phyloP scores from a whole-genome alignment of 225 moss, liverwort and hornwort species.

The Straminergon stramineum region DNA sequence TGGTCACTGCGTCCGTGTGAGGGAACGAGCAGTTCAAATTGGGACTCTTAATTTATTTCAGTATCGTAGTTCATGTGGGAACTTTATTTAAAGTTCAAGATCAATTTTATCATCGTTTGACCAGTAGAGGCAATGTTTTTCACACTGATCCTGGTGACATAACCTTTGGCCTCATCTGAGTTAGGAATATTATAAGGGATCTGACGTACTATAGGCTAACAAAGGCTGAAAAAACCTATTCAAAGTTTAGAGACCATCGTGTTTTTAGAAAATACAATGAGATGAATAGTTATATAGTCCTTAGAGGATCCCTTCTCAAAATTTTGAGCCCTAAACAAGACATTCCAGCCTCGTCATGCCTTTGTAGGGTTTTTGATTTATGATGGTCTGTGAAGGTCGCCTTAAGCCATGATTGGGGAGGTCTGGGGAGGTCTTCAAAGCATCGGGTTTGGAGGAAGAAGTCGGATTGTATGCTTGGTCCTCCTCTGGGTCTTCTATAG shows the following conservation, averaged over 20 bases:
- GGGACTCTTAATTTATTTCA: not conserved
- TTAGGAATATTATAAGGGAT: not conserved
- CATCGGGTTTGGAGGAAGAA: not conserved
- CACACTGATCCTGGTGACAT: not conserved
- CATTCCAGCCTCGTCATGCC: not conserved
- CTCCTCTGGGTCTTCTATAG: not conserved
- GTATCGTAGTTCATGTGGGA: not conserved
- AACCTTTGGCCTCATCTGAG: not conserved
- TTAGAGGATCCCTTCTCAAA: not conserved
- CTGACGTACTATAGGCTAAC: not conserved
- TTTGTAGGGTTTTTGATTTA: not conserved
- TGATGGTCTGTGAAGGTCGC: not conserved
- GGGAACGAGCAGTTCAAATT: not conserved
- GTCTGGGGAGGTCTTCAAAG: not conserved
- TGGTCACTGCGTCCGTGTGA: not conserved
- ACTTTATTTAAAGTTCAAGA: not conserved
- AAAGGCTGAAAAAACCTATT: not conserved
- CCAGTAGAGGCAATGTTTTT: not conserved
- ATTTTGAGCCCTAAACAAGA: not conserved
- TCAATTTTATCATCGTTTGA: not conserved
- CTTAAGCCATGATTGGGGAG: not conserved
- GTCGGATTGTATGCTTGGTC: not conserved
- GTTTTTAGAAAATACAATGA: not conserved
- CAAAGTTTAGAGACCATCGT: not conserved
- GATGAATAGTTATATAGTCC: not conserved